phyloP scores from a whole-genome alignment of 2,329 filamentous ascomycete species.

The Dichotomopilus funicola region DNA sequence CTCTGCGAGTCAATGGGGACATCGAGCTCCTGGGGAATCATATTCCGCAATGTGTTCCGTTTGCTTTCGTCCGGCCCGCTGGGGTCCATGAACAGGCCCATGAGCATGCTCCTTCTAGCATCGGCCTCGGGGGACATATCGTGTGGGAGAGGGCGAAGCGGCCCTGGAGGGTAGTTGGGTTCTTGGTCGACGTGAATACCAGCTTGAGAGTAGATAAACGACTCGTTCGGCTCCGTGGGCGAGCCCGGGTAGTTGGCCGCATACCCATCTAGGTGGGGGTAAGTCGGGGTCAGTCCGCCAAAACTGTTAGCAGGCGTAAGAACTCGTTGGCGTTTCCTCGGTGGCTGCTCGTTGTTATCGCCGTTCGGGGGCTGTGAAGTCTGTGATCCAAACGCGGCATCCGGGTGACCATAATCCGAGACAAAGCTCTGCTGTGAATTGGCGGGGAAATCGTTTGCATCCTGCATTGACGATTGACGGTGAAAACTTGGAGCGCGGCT shows the following conservation, averaged over 20 bases:
- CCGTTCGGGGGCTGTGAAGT: constrained; percentile 37
- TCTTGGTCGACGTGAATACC: constrained; percentile 38
- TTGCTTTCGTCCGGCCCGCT: constrained; percentile 59
- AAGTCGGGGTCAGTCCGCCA: constrained; percentile 34
- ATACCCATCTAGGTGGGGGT: constrained; percentile 42
- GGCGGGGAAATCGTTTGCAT: constrained; percentile 58
- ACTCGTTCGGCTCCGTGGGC: constrained; percentile 74
- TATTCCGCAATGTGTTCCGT: constrained; percentile 68
- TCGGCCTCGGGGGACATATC: constrained; percentile 61
- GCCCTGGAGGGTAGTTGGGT: constrained; percentile 53
- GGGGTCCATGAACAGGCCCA: constrained; percentile 75
- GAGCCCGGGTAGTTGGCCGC: constrained; percentile 56
- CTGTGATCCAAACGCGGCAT: constrained; percentile 64
- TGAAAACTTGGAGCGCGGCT: constrained; percentile 63
- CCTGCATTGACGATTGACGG: constrained; percentile 65
- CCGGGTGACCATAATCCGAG: constrained; percentile 71
- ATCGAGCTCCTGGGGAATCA: constrained; percentile 77
- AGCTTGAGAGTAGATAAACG: constrained; percentile 60
- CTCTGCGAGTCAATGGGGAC: constrained; percentile 84
- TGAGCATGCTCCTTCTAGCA: constrained; percentile 72
- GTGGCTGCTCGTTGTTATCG: constrained; percentile 59
- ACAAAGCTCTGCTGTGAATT: constrained; percentile 80
- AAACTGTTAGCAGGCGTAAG: constrained; percentile 53
- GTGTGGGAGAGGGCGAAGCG: constrained; percentile 58
- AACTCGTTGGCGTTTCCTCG: constrained; percentile 67